Percentiles rank a stretch among this genome's conserved stretches.
phyloP scores from a whole-genome alignment of 768 basidiomycete genomes.

The Amanita muscaria region DNA sequence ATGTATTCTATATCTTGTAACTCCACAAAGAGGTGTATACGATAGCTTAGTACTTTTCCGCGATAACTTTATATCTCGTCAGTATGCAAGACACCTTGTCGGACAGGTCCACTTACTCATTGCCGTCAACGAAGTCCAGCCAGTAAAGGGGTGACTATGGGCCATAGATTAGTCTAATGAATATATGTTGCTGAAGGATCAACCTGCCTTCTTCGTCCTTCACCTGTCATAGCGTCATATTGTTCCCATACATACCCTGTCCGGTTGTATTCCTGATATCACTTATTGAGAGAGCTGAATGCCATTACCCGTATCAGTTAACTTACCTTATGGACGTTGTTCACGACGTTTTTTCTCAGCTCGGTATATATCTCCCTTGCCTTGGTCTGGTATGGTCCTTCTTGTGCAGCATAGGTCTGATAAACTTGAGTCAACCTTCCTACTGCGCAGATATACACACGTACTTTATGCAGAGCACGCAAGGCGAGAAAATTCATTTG shows the following conservation, averaged over 20 bases:
- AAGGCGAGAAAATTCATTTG: constrained; percentile 95
- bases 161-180: constrained; percentile 5
- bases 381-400: constrained; percentile 73
- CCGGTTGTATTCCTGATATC: constrained; percentile 70
- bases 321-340: constrained; percentile 65
- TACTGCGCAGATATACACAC: constrained; percentile 5
- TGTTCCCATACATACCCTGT: constrained; percentile 98
- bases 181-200: constrained; percentile 5
- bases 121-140: constrained; percentile 88
- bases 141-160: constrained; percentile 87
- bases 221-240: constrained; percentile 77
- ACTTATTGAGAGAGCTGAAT: neutral
- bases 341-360: constrained; percentile 72
- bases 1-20: no score
- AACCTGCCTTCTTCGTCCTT: constrained; percentile 76
- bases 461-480: constrained; percentile 66
- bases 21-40: neutral
- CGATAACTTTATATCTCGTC: constrained; percentile 1
- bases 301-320: neutral
- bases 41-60: constrained; percentile 6
- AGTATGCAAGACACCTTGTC: neutral
- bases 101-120: constrained; percentile 53
- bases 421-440: neutral
- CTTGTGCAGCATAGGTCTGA: constrained; percentile 67
- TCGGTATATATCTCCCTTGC: constrained; percentile 76